These are phyloP conservation scores for Trypanosoma brucei DNA, from an alignment of 208 protist species.

Conservation along the genomic window DNA sequence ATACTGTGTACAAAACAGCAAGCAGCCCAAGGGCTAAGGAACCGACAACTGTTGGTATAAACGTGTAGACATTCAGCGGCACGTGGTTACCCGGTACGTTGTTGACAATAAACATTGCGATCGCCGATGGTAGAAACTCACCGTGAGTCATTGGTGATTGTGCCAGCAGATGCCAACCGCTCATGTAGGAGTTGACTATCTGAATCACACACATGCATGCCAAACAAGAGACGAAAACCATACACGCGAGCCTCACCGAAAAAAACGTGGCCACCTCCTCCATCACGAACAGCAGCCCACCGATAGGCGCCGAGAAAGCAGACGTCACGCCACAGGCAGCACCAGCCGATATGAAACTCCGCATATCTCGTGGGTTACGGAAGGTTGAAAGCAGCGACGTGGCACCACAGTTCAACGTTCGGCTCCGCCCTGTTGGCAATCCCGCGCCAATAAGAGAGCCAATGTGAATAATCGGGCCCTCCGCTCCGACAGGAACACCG, in stretches of 20 bases:
- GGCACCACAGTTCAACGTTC: constrained; percentile 47
- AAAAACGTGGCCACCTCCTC: constrained; percentile 89
- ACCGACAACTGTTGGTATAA: constrained; percentile 59
- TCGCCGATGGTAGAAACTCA: constrained; percentile 35
- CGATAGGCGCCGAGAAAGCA: constrained; percentile 88
- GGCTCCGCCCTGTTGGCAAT: constrained; percentile 66
- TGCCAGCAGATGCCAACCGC: constrained; percentile 34
- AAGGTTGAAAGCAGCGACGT: constrained; percentile 53
- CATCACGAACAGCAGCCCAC: constrained; percentile 87
- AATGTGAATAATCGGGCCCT: constrained; percentile 93
- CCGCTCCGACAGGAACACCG: constrained; percentile 79
- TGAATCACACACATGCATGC: constrained; percentile 70
- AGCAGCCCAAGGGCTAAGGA: constrained; percentile 53
- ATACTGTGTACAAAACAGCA: constrained; percentile 63
- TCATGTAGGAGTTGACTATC: constrained; percentile 59
- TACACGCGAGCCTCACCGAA: constrained; percentile 63
- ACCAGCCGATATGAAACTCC: constrained; percentile 86
- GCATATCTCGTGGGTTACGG: constrained; percentile 72
- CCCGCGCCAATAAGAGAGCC: constrained; percentile 84
- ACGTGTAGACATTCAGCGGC: constrained; percentile 47
- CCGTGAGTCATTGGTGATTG: constrained; percentile 16
- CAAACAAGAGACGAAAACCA: constrained; percentile 82
- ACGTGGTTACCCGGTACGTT: constrained; percentile 37
- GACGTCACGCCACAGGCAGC: constrained; percentile 88
- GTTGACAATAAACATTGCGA: constrained; percentile 63